Evolutionary conservation across 2,329 filamentous ascomycete species (phyloP).

Genomic region (Diplodia mutila): DNA sequence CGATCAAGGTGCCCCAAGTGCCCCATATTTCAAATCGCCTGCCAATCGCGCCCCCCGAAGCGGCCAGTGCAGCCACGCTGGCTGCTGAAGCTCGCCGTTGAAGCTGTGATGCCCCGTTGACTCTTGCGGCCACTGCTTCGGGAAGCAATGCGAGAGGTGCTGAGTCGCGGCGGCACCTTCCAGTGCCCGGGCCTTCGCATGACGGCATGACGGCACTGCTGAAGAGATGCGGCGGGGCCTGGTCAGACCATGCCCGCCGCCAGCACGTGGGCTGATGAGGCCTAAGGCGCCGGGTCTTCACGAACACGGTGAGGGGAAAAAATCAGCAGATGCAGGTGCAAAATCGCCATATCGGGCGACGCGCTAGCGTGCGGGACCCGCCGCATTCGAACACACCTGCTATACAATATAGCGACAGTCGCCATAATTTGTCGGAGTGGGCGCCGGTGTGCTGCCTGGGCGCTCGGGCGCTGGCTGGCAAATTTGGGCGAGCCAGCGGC

Average conservation of each 20-base stretch:
- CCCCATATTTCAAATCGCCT: constrained; percentile 20
- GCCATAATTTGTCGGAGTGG: background rate
- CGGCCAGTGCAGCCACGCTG: constrained; percentile 17
- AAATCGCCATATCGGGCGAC: constrained; percentile 6
- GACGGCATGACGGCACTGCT: constrained; percentile 9
- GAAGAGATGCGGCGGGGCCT: background rate
- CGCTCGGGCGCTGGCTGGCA: constrained; percentile 3
- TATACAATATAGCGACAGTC: background rate
- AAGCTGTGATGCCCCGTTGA: constrained; percentile 12
- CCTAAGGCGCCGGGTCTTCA: constrained; percentile 1
- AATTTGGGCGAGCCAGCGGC: background rate
- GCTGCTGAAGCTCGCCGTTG: constrained; percentile 2
- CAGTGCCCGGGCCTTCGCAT: constrained; percentile 4
- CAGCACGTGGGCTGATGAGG: constrained; percentile 14
- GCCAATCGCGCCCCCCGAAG: constrained; percentile 3
- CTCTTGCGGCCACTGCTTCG: constrained; percentile 10
- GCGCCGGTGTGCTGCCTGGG: background rate
- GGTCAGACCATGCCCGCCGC: constrained; percentile 9
- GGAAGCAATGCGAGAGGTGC: constrained; percentile 13
- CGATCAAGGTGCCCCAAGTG: constrained; percentile 6
- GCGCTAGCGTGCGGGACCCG: constrained; percentile 11
- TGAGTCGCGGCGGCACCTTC: constrained; percentile 18
- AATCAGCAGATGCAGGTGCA: constrained; percentile 21
- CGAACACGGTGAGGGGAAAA: constrained; percentile 19
- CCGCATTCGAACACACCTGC: background rate